These are phyloP conservation scores for Trametes cingulata DNA, from an alignment of 768 basidiomycete species.

Conservation along the genomic window DNA sequence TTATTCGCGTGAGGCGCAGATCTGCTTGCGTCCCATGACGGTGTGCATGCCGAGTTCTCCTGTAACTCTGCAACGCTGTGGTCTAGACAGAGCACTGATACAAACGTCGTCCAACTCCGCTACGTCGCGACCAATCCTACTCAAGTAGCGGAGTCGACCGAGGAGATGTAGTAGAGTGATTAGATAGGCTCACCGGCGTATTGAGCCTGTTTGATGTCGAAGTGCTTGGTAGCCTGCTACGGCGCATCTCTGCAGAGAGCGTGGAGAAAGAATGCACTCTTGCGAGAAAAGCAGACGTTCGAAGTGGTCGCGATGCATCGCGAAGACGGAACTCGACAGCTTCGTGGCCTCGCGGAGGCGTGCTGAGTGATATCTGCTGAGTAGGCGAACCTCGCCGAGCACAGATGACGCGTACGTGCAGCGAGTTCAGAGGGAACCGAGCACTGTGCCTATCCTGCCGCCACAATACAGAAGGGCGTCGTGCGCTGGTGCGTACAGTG, in stretches of 20 bases:
- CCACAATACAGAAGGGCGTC: background rate
- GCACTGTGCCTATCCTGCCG: background rate
- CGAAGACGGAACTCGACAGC: background rate
- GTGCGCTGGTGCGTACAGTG: background rate
- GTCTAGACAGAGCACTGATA: background rate
- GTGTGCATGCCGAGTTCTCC: too few relatives aligned
- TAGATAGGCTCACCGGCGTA: constrained; percentile 1
- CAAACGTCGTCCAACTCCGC: background rate
- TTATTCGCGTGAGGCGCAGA: too few relatives aligned
- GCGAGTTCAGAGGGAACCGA: background rate
- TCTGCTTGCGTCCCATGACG: too few relatives aligned
- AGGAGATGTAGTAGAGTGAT: too few relatives aligned
- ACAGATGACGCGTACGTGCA: background rate
- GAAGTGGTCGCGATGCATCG: background rate
- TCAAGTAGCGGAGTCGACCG: background rate
- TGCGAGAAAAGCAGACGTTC: background rate
- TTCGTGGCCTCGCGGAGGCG: background rate
- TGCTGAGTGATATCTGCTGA: constrained; percentile 1
- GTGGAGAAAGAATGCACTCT: background rate
- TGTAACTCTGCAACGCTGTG: background rate
- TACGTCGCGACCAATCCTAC: background rate
- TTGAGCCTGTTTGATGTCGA: background rate
- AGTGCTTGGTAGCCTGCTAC: background rate
- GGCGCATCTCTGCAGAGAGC: background rate
- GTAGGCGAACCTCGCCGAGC: background rate